A percentile compares a stretch with the other conserved stretches of the same genome.
Conservation (phyloP, 257 asterid genomes). For the Solanum sejunctum region DNA sequence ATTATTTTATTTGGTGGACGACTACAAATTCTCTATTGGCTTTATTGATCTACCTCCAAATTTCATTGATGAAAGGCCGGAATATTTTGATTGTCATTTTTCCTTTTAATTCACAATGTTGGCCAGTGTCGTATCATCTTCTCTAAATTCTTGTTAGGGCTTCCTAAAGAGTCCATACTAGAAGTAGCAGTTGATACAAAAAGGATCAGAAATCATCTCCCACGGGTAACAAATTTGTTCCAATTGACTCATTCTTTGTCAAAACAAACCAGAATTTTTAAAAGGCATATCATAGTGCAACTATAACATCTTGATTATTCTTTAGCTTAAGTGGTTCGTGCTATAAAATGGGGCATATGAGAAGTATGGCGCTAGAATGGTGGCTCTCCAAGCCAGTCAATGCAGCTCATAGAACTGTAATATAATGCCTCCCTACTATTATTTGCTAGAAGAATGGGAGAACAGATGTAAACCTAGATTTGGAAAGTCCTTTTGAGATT, state of each 20-base stretch:
- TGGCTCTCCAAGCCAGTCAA: too few species aligned
- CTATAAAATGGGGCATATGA: too few species aligned
- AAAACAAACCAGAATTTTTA: conserved; percentile 40
- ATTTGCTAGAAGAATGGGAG: too few species aligned
- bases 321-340: too few species aligned
- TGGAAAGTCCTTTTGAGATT: too few species aligned
- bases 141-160: conserved; percentile 19
- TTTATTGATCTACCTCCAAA: conserved; percentile 71
- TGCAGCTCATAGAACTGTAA: too few species aligned
- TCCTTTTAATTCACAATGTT: neutral
- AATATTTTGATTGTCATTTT: conserved; percentile 76
- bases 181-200: conserved; percentile 21
- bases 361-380: too few species aligned
- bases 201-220: conserved; percentile 59
- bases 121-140: neutral
- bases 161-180: conserved; percentile 18
- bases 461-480: too few species aligned
- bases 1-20: conserved; percentile 58
- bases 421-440: too few species aligned
- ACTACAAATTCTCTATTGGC: conserved; percentile 70
- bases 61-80: conserved; percentile 73
- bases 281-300: neutral
- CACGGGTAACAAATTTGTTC: conserved; percentile 43
- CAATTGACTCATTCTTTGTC: conserved; percentile 61
- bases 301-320: too few species aligned